phyloP scores from a whole-genome alignment of 257 asterid genomes.

The Voacanga thouarsii region DNA sequence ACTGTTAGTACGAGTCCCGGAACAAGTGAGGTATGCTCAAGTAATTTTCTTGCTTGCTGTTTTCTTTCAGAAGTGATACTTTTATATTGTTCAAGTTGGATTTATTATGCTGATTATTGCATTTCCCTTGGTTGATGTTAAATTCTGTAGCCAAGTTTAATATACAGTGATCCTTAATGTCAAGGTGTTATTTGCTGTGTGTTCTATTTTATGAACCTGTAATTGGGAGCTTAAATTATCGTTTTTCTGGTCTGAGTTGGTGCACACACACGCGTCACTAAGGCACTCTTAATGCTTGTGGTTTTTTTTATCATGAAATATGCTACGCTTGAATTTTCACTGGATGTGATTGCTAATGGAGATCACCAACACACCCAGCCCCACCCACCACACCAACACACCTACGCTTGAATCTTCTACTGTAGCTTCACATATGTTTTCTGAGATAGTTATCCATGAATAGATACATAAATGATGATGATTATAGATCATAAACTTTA shows the following conservation, averaged over 20 bases:
- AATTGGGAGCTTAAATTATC: not conserved
- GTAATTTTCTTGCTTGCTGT: too few relatives aligned
- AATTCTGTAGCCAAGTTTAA: not conserved
- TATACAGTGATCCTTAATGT: not conserved
- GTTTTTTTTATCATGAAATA: not conserved
- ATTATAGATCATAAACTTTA: not conserved
- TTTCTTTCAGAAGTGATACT: too few relatives aligned
- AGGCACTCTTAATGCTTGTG: not conserved
- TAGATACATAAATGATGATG: not conserved
- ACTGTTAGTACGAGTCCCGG: too few relatives aligned
- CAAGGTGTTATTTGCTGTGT: not conserved
- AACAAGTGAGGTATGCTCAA: too few relatives aligned
- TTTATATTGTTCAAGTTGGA: too few relatives aligned
- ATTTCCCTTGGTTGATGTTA: too few relatives aligned
- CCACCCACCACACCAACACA: too few relatives aligned
- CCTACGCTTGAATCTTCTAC: too few relatives aligned
- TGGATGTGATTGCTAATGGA: not conserved
- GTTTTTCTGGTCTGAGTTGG: not conserved
- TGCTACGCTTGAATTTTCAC: not conserved
- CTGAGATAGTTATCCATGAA: not conserved
- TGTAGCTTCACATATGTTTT: not conserved
- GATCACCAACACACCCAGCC: too few relatives aligned
- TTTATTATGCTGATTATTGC: too few relatives aligned
- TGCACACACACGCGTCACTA: not conserved
- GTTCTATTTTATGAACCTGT: not conserved